Evolutionary conservation across 2,329 filamentous ascomycete genomes (phyloP).

Genomic region (Periconia digitata): DNA sequence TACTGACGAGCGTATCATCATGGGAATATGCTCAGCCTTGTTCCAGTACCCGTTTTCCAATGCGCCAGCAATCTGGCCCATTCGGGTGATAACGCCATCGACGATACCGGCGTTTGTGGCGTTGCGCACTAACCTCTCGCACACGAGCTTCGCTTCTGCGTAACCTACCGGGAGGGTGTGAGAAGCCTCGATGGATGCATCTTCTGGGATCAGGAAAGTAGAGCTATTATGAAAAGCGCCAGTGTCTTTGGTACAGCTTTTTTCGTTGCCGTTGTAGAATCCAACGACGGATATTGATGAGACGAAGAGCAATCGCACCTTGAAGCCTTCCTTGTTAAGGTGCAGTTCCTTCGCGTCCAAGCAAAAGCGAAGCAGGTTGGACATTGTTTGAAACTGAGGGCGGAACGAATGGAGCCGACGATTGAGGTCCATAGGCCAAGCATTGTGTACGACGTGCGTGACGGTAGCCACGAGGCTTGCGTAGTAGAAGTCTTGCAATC

Average conservation of each 20-base stretch:
- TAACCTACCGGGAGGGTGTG: slow-evolving; percentile 52
- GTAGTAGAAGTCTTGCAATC: slow-evolving; percentile 48
- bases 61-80: slow-evolving; percentile 58
- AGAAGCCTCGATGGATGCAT: slow-evolving; percentile 40
- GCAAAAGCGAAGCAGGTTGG: slow-evolving; percentile 53
- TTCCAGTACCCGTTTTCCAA: slow-evolving; percentile 58
- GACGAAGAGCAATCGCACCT: slow-evolving; percentile 44
- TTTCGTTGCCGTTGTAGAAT: too few species aligned
- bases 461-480: slow-evolving; percentile 38
- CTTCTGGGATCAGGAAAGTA: slow-evolving; percentile 45
- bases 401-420: slow-evolving; percentile 54
- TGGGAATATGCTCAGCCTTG: slow-evolving; percentile 52
- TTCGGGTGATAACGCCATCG: slow-evolving; percentile 36
- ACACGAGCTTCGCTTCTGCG: slow-evolving; percentile 55
- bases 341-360: slow-evolving; percentile 20
- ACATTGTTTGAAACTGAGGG: slow-evolving; percentile 53
- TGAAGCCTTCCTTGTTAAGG: too few species aligned
- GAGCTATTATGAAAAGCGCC: not conserved
- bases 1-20: slow-evolving; percentile 55
- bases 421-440: slow-evolving; percentile 59
- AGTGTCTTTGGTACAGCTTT: too few species aligned
- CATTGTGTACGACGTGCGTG: slow-evolving; percentile 58
- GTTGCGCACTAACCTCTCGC: slow-evolving; percentile 55
- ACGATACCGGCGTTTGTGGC: slow-evolving; percentile 37
- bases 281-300: slow-evolving; percentile 48